Evolutionary conservation across 1,139 yeast genomes (phyloP), one percentile per base, ranked within the genome.

Genomic region (Hyphopichia khmerensis): DNA sequence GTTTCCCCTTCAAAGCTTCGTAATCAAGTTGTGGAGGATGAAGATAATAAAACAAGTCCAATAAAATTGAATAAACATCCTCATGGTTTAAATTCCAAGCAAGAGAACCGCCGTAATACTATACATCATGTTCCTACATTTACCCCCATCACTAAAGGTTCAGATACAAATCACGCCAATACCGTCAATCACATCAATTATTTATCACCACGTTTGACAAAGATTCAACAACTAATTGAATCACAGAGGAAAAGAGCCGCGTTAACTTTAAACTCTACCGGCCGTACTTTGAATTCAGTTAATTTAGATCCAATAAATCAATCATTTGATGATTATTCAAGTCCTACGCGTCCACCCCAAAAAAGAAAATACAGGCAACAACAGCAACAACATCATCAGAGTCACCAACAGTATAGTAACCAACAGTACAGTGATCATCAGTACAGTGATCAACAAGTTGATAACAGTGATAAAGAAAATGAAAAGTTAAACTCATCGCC

Each of bases 41-140:
- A 24, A 9, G 32, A 15, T 15, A 15, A 30, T 15, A 30, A 30
- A 5, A 30, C 33, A 5, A 14, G 18, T 30, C 33, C 33, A 14
- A 21, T 24, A 7, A 19, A 23, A 14, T 35, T 35, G 14, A 16
- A 14, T 23, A 67, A 64, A 44, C 75, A 75, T 42, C 77, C 80
- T 1, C 82, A 77, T 49, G 82, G 82, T 0, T 55, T 77, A 33
- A 54, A 65, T 2, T 71, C 75, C 18, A 70, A 72, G 35, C 60
- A 59, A 36, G 60, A 52, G 8, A 58, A 56, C 15, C 50, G 69
- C 43, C 52, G 67, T 42, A 64, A 62, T 37, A 62, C 68, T 5
- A 52, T 63, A 34, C 66, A 60, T 34, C 43, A 51, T 16, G 19
- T 36, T 30, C 43, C 31, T 15, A 43, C 13, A 38, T 14, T 26